Conservation (phyloP, 768 basidiomycete genomes). For the Pleurotus sapidus region DNA sequence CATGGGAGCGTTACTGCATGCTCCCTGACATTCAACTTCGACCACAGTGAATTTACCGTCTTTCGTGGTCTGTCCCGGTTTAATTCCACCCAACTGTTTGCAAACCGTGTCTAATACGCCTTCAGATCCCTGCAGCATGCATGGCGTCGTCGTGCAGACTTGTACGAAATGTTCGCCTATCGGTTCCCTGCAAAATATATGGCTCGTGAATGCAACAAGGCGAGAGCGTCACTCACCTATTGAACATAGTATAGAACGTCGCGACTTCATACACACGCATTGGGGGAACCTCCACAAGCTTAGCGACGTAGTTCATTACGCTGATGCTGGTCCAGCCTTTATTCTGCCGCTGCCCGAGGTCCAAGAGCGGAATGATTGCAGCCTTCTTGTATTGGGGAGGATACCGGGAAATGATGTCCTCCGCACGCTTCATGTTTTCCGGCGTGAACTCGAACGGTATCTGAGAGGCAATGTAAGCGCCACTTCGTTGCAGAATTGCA, state of each 20-base stretch:
- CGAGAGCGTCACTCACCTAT: slow-evolving; percentile 57
- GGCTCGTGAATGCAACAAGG: background rate
- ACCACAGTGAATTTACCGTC: slow-evolving; percentile 97
- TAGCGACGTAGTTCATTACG: slow-evolving; percentile 98
- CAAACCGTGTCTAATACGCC: slow-evolving; percentile 86
- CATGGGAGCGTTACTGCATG: slow-evolving; percentile 98
- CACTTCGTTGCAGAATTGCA: background rate
- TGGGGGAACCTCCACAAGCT: slow-evolving; percentile 88
- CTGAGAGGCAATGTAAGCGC: slow-evolving; percentile 34
- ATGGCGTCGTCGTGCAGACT: slow-evolving; percentile 98
- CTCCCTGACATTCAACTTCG: slow-evolving; percentile 98
- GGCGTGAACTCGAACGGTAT: slow-evolving; percentile 86
- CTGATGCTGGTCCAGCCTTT: slow-evolving; percentile 98
- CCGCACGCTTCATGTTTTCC: slow-evolving; percentile 80
- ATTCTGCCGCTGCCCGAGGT: slow-evolving; percentile 96
- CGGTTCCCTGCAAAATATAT: slow-evolving; percentile 62
- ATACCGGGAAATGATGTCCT: slow-evolving; percentile 91
- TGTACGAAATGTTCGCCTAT: slow-evolving; percentile 94
- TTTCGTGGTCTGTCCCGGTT: slow-evolving; percentile 89
- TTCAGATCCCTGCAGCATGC: slow-evolving; percentile 91
- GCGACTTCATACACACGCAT: slow-evolving; percentile 99
- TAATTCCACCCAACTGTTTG: slow-evolving; percentile 76
- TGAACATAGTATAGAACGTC: slow-evolving; percentile 99
- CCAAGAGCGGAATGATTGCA: slow-evolving; percentile 93
- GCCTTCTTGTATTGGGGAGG: slow-evolving; percentile 99